A percentile compares a stretch with the other conserved stretches of the same genome.
phyloP scores from a whole-genome alignment of 2,329 filamentous ascomycete species.

The Arthrobotrys sinensis region DNA sequence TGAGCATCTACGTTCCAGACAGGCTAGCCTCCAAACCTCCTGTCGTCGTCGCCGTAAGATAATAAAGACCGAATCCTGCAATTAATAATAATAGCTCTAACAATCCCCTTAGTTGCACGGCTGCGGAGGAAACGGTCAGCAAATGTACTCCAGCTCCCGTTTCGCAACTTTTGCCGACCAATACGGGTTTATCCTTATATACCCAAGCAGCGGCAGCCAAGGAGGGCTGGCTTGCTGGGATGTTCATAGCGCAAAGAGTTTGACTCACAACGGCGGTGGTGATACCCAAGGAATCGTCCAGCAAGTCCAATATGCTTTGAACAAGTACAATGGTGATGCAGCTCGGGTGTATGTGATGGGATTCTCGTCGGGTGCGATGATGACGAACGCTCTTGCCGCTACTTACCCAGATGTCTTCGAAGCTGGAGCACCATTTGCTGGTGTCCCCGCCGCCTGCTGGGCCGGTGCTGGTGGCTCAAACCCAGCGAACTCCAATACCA shows the following conservation, averaged over 20 bases:
- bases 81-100: neutral
- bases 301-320: slow-evolving; percentile 67
- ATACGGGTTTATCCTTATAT: slow-evolving; percentile 48
- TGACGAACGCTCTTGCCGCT: slow-evolving; percentile 70
- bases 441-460: slow-evolving; percentile 69
- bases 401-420: slow-evolving; percentile 71
- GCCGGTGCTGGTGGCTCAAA: slow-evolving; percentile 38
- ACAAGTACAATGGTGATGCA: slow-evolving; percentile 66
- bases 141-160: slow-evolving; percentile 59
- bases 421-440: slow-evolving; percentile 69
- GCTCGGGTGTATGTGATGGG: slow-evolving; percentile 66
- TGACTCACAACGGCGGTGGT: slow-evolving; percentile 67
- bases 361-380: slow-evolving; percentile 66
- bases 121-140: slow-evolving; percentile 55
- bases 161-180: slow-evolving; percentile 59
- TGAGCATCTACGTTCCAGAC: slow-evolving; percentile 71
- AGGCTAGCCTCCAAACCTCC: slow-evolving; percentile 64
- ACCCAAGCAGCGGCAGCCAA: slow-evolving; percentile 41
- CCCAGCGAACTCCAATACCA: slow-evolving; percentile 15
- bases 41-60: slow-evolving; percentile 63
- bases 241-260: slow-evolving; percentile 44
- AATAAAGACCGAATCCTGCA: neutral
- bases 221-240: slow-evolving; percentile 55
- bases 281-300: slow-evolving; percentile 68
- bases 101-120: slow-evolving; percentile 54